Conservation (phyloP, 2,329 filamentous ascomycete genomes). For the Colletotrichum cereale region DNA sequence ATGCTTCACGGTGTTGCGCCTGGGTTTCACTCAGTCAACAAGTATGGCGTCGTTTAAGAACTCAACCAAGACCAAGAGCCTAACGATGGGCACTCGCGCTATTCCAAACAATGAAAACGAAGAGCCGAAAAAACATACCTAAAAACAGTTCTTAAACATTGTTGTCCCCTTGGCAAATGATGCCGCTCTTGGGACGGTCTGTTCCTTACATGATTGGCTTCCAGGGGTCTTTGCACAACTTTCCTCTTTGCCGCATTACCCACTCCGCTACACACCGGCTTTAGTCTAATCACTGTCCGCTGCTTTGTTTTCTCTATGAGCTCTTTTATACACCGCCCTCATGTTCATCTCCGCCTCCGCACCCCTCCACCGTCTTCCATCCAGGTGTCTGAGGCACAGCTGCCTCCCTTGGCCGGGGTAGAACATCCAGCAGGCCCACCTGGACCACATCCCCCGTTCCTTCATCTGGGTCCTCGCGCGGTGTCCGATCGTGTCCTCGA, state of each 20-base stretch:
- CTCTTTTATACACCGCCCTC: constrained; percentile 22
- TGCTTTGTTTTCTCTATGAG: background rate
- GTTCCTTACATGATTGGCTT: background rate
- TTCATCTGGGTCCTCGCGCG: constrained; percentile 69
- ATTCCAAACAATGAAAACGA: background rate
- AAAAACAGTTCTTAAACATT: background rate
- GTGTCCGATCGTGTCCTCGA: constrained; percentile 68
- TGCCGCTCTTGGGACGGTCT: background rate
- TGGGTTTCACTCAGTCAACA: no score
- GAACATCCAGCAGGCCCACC: constrained; percentile 69
- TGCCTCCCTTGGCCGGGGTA: constrained; percentile 60
- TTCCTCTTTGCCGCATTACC: background rate
- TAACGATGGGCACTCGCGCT: background rate
- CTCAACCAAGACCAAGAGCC: background rate
- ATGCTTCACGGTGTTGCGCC: no score
- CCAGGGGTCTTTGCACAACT: background rate
- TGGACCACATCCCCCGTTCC: constrained; percentile 58
- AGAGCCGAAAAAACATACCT: background rate
- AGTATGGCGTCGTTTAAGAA: no score
- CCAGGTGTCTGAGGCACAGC: constrained; percentile 63
- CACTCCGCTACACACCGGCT: background rate
- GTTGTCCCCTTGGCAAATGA: background rate
- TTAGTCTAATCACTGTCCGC: background rate
- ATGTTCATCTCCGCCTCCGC: constrained; percentile 48
- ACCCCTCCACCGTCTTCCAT: constrained; percentile 65